A percentile compares a stretch with the other conserved stretches of the same genome.
Evolutionary conservation across 1,284 basidiomycete genomes (phyloP).

Genomic region (Chondrostereum purpureum): DNA sequence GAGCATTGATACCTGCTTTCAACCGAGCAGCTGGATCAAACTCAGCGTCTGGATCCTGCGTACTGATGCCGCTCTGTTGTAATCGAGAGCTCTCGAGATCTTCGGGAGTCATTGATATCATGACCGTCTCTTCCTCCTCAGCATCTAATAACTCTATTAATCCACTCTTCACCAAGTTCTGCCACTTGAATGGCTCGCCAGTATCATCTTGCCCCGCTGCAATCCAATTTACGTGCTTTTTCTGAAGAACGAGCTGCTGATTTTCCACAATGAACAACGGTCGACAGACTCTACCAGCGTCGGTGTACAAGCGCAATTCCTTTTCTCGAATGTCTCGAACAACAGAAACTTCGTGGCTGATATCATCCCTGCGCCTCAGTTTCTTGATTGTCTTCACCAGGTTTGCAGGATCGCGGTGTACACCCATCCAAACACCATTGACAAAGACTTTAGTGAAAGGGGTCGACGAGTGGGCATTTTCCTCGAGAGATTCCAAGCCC

Average conservation of each 20-base stretch:
- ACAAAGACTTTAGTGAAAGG: constrained; percentile 97
- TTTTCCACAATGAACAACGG: constrained; percentile 97
- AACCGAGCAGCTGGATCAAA: constrained; percentile 86
- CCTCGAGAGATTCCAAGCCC: constrained; percentile 89
- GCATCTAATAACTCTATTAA: constrained; percentile 95
- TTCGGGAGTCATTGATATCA: constrained; percentile 98
- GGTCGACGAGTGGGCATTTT: constrained; percentile 78
- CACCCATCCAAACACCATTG: constrained; percentile 99
- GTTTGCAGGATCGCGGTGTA: constrained; percentile 92
- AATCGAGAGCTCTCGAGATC: constrained; percentile 84
- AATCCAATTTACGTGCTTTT: constrained; percentile 80
- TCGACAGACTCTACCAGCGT: constrained; percentile 93
- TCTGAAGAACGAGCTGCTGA: constrained; percentile 76
- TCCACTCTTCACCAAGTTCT: constrained; percentile 79
- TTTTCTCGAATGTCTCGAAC: constrained; percentile 96
- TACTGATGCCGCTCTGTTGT: constrained; percentile 57
- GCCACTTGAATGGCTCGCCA: constrained; percentile 73
- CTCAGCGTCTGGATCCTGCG: constrained; percentile 55
- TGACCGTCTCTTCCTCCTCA: constrained; percentile 98
- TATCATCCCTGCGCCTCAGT: constrained; percentile 90
- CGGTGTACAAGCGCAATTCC: constrained; percentile 92
- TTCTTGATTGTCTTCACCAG: constrained; percentile 92
- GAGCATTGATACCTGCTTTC: constrained; percentile 74
- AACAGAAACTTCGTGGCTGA: constrained; percentile 93
- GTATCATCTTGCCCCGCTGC: constrained; percentile 50